phyloP scores from a whole-genome alignment of 1,139 yeast species.

The Diutina rugosa region DNA sequence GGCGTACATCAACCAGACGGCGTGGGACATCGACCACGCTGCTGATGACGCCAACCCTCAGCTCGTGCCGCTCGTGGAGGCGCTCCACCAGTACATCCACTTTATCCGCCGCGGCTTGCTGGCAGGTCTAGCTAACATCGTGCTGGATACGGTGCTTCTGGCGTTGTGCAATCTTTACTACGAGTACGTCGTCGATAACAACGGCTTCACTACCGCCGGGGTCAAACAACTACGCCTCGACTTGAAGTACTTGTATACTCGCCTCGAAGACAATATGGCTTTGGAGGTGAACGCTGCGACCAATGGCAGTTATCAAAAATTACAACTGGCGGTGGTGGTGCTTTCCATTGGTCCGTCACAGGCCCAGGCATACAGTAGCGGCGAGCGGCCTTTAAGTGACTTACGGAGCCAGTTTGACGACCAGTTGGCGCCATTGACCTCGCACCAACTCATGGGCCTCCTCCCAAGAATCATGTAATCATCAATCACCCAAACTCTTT shows the following conservation, averaged over 20 bases:
- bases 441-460: not conserved
- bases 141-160: slow-evolving; percentile 27
- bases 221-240: slow-evolving; percentile 45
- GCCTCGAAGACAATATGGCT: slow-evolving; percentile 16
- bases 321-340: not conserved
- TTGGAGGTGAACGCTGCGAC: slow-evolving; percentile 4
- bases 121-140: slow-evolving; percentile 10
- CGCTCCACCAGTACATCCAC: slow-evolving; percentile 22
- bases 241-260: slow-evolving; percentile 28
- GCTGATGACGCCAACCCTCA: slow-evolving; percentile 13
- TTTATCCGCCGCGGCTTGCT: slow-evolving; percentile 13
- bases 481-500: not conserved
- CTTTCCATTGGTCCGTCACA: not conserved
- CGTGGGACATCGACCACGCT: slow-evolving; percentile 17
- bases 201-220: slow-evolving; percentile 46
- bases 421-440: not conserved
- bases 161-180: slow-evolving; percentile 36
- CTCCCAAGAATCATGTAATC: not conserved
- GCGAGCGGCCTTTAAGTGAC: not conserved
- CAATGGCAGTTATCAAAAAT: not conserved
- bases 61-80: slow-evolving; percentile 15
- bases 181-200: slow-evolving; percentile 51
- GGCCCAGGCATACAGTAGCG: not conserved
- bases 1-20: slow-evolving; percentile 32
- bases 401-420: not conserved